Base-by-base conservation (phyloP, 768 basidiomycete species). In the Boletus sp. region DNA sequence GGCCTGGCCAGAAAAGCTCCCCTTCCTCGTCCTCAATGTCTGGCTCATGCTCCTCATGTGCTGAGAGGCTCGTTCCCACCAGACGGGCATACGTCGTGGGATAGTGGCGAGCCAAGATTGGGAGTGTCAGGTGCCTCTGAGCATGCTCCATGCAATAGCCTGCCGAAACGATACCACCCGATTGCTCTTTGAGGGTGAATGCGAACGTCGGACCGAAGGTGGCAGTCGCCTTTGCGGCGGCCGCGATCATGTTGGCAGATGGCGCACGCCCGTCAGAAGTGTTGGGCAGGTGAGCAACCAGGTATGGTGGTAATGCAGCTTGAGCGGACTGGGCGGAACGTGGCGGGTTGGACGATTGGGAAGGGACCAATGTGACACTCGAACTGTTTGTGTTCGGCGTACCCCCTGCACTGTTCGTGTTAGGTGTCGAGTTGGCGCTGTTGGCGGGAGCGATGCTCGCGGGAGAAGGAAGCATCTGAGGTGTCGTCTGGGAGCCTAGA, bases 11-110 rank as follows among this genome's bases (percentile, higher is more conserved):
- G 64, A 83, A 88, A n/a, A 92, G 74, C 63, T 91, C 90, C 58
- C 89, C 87, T 67, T 90, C 89, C 59, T 90, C 87, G 61, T 92
- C 90, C 67, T 91, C 89, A 50, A 91, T 82, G 58, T 91, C 89
- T 11, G 87, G 85, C 57, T 90, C 88, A 51, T 86, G 79, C 67
- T 92, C 89, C 59, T 92, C 89, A 15, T 77, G 76, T 0, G 80
- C 75, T 0, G 77, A 72, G 47, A 89, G 72, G 23, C 81, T 83
- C 23, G 85, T 82, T 56, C 83, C 74, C 60, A 88, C 77, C 77
- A 91, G 80, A 43, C 90, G 84, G 10, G 84, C 79, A 66, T 86
- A 89, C 1, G 90, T 91, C 30, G 74, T 79, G 25, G 90, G 90
- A 71, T 86, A 92, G 72, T 84, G 83, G 34, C 83, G 82, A 9